Evolutionary conservation across 495 filamentous ascomycete genomes (phyloP).

Genomic region (Podospora conica): DNA sequence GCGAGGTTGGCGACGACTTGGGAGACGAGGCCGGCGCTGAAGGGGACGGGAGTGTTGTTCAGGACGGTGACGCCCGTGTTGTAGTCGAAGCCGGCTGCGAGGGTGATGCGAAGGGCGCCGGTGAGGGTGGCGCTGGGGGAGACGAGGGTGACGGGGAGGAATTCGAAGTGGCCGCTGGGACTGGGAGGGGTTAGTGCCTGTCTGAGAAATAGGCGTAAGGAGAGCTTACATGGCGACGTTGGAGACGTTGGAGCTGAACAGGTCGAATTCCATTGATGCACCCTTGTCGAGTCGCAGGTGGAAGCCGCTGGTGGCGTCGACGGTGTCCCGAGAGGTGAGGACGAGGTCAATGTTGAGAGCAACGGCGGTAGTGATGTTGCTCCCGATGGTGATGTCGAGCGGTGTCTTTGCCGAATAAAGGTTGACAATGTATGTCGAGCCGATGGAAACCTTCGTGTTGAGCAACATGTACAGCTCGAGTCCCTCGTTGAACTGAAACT

Average conservation of each 20-base stretch:
- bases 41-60: background rate
- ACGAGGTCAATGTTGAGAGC: background rate
- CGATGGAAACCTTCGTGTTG: background rate
- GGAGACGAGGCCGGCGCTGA: background rate
- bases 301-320: background rate
- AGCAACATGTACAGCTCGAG: background rate
- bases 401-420: background rate
- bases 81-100: background rate
- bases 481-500: background rate
- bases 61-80: background rate
- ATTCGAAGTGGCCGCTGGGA: background rate
- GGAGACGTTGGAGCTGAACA: background rate
- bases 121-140: background rate
- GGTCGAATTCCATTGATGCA: background rate
- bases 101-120: background rate
- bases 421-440: background rate
- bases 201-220: background rate
- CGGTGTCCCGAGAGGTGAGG: background rate
- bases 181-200: background rate
- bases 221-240: background rate
- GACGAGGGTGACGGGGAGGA: background rate
- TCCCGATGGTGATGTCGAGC: background rate
- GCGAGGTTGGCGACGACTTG: background rate
- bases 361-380: background rate
- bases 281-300: background rate